A percentile compares a stretch with the other conserved stretches of the same genome.
Evolutionary conservation across 345 rosid species (phyloP).

Genomic region (Populus davidiana): DNA sequence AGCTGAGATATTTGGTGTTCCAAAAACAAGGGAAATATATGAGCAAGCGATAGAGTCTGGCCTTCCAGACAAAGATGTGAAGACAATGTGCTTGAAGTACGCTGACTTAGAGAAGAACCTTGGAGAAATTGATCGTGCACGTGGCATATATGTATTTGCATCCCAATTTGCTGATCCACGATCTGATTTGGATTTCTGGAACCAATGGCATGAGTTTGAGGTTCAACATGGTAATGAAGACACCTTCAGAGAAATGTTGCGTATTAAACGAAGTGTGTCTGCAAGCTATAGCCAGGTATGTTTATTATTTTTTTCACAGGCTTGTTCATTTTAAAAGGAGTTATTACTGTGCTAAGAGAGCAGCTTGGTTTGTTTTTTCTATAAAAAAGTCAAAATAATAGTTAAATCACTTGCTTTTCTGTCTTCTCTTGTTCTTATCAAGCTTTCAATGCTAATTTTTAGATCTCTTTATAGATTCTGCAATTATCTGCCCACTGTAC

Average conservation of each 20-base stretch:
- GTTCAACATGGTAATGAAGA: constrained; percentile 96
- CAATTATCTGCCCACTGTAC: neutral
- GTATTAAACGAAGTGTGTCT: constrained; percentile 80
- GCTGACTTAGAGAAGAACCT: constrained; percentile 90
- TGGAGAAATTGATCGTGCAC: constrained; percentile 91
- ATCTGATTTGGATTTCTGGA: constrained; percentile 86
- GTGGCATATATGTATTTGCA: constrained; percentile 73
- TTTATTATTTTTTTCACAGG: neutral
- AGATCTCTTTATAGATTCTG: neutral
- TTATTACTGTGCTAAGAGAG: neutral
- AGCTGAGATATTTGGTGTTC: constrained; percentile 92
- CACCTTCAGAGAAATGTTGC: constrained; percentile 92
- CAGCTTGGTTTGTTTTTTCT: neutral
- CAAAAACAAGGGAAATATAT: constrained; percentile 88
- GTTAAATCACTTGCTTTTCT: too few species aligned
- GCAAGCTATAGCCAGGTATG: constrained; percentile 93
- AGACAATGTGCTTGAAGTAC: constrained; percentile 83
- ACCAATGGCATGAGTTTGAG: constrained; percentile 89
- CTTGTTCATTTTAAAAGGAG: neutral
- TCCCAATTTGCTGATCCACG: constrained; percentile 93
- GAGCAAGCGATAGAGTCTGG: constrained; percentile 96
- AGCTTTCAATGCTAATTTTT: neutral
- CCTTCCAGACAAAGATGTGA: constrained; percentile 92
- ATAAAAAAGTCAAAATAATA: too few species aligned
- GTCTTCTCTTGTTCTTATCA: neutral